phyloP scores from a whole-genome alignment of 495 filamentous ascomycete species.

The Lasiosphaeris hirsuta region DNA sequence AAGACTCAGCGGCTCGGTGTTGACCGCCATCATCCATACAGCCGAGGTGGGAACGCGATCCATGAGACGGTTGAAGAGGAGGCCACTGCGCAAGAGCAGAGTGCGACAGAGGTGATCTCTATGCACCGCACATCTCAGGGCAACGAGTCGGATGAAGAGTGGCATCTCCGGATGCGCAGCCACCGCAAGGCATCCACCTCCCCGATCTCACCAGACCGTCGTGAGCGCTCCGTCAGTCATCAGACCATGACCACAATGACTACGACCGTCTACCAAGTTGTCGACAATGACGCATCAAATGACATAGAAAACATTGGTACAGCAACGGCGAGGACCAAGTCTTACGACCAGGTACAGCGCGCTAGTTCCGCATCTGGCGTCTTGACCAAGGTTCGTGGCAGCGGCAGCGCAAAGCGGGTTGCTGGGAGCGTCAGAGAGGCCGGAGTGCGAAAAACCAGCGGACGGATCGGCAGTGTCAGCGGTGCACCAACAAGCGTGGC shows the following conservation, averaged over 20 bases:
- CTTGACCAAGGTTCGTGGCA: slow-evolving; percentile 69
- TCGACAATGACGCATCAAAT: slow-evolving; percentile 54
- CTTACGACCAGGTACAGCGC: slow-evolving; percentile 56
- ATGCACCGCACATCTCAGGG: slow-evolving; percentile 53
- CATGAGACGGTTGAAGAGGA: slow-evolving; percentile 45
- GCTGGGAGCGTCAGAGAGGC: slow-evolving; percentile 46
- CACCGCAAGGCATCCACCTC: slow-evolving; percentile 51
- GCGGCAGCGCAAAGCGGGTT: slow-evolving; percentile 55
- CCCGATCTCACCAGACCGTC: slow-evolving; percentile 38
- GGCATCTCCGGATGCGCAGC: slow-evolving; percentile 64
- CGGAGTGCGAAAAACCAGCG: slow-evolving; percentile 86
- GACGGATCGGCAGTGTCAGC: slow-evolving; percentile 81
- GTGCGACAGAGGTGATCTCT: slow-evolving; percentile 42
- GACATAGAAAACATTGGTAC: slow-evolving; percentile 52
- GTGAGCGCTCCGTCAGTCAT: slow-evolving; percentile 46
- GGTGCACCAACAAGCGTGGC: slow-evolving; percentile 27
- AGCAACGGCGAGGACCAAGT: slow-evolving; percentile 56
- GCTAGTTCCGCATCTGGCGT: slow-evolving; percentile 63
- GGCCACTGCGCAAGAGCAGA: slow-evolving; percentile 10
- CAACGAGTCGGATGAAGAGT: slow-evolving; percentile 76
- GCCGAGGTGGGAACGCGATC: slow-evolving; percentile 34
- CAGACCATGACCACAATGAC: slow-evolving; percentile 61
- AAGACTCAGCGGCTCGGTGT: slow-evolving; percentile 60
- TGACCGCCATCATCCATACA: slow-evolving; percentile 54
- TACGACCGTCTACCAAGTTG: slow-evolving; percentile 55